These are phyloP conservation scores for Fusarium liriodendri DNA, from an alignment of 2,329 filamentous ascomycete species.

Conservation along the genomic window DNA sequence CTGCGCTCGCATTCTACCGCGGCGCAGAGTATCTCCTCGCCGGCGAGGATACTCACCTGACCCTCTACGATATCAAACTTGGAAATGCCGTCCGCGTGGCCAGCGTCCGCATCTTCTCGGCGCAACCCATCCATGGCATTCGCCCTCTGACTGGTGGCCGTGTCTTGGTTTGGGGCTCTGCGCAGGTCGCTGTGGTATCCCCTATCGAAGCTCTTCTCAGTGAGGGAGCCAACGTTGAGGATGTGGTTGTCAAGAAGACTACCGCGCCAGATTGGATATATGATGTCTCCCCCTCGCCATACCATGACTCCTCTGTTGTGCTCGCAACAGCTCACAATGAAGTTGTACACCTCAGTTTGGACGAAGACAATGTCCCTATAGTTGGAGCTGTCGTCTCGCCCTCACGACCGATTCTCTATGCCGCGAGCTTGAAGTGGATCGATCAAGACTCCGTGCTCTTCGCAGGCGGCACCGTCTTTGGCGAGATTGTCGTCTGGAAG, in stretches of 20 bases:
- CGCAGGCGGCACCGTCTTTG: slow-evolving; percentile 92
- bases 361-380: slow-evolving; percentile 48
- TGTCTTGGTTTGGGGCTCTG: slow-evolving; percentile 78
- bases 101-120: slow-evolving; percentile 66
- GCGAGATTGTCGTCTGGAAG: slow-evolving; percentile 92
- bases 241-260: slow-evolving; percentile 50
- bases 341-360: slow-evolving; percentile 64
- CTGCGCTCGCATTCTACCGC: slow-evolving; percentile 66
- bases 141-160: slow-evolving; percentile 51
- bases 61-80: slow-evolving; percentile 59
- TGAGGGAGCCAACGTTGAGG: slow-evolving; percentile 30
- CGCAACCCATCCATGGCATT: slow-evolving; percentile 82
- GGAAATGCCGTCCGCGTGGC: slow-evolving; percentile 50
- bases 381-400: slow-evolving; percentile 68
- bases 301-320: slow-evolving; percentile 58
- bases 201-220: slow-evolving; percentile 43
- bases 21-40: slow-evolving; percentile 60
- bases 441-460: slow-evolving; percentile 72
- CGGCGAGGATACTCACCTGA: slow-evolving; percentile 70
- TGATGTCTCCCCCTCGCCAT: slow-evolving; percentile 68
- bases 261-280: slow-evolving; percentile 81
- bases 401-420: slow-evolving; percentile 88
- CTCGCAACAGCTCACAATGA: slow-evolving; percentile 91
- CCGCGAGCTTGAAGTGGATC: slow-evolving; percentile 78
- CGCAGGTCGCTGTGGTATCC: slow-evolving; percentile 58